phyloP scores from a whole-genome alignment of 2,329 filamentous ascomycete genomes.

The Epichloe amarillans region DNA sequence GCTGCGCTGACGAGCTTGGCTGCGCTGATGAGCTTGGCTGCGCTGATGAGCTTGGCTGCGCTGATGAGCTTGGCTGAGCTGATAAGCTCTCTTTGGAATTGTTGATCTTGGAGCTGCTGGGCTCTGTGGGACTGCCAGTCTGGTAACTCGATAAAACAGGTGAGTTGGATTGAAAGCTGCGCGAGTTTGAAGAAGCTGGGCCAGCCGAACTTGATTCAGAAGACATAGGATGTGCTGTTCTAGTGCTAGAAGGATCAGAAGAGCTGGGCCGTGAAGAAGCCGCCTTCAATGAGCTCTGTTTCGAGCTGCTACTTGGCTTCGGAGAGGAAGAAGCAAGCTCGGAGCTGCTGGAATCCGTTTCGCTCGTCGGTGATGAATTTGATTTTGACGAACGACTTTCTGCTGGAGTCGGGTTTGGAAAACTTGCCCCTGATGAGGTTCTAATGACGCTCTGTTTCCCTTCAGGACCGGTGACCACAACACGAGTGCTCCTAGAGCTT shows the following conservation, averaged over 20 bases:
- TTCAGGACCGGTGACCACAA: no score
- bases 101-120: background rate
- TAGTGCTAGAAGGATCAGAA: background rate
- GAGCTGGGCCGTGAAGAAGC: background rate
- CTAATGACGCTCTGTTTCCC: no score
- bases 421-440: no score
- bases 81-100: background rate
- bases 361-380: background rate
- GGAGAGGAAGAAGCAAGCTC: background rate
- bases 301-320: background rate
- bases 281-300: background rate
- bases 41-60: background rate
- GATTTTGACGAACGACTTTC: no score
- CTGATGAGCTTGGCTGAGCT: no score
- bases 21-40: background rate
- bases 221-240: background rate
- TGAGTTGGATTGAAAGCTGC: background rate
- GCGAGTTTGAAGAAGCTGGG: background rate
- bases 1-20: no score
- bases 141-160: background rate
- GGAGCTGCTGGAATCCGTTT: background rate
- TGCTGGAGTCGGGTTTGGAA: no score
- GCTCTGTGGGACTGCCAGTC: background rate
- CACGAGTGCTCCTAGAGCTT: no score
- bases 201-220: background rate